A percentile compares a stretch with the other conserved stretches of the same genome.
Evolutionary conservation across 2,329 filamentous ascomycete species (phyloP).

Genomic region (Pseudocercospora cruenta): DNA sequence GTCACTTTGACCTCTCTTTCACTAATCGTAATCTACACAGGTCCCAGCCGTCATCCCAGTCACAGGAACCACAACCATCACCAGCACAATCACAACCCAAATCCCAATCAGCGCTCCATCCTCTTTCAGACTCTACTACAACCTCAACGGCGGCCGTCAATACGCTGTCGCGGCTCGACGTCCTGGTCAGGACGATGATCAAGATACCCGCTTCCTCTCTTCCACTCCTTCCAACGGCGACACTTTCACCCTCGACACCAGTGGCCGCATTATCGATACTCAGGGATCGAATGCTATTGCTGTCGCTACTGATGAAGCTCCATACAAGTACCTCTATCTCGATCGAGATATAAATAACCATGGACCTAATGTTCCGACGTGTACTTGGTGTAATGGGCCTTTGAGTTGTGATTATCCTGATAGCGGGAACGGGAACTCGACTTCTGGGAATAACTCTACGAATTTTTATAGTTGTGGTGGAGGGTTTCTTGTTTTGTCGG

Average conservation of each 20-base stretch:
- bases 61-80: slow-evolving; percentile 4
- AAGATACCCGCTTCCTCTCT: not conserved
- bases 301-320: not conserved
- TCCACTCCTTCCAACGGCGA: not conserved
- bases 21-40: not conserved
- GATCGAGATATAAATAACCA: not conserved
- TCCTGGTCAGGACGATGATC: not conserved
- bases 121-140: slow-evolving; percentile 1
- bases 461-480: not conserved
- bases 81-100: not conserved
- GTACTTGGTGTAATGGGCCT: slow-evolving; percentile 8
- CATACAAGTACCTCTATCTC: not conserved
- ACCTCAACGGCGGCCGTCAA: slow-evolving; percentile 4
- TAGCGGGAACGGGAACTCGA: not conserved
- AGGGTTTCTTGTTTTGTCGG: not conserved
- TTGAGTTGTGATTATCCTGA: not conserved
- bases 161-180: not conserved
- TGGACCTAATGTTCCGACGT: not conserved
- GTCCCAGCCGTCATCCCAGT: not conserved
- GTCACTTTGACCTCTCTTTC: too few relatives aligned
- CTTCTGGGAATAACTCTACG: not conserved
- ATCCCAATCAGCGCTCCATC: not conserved
- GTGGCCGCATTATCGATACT: not conserved
- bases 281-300: not conserved
- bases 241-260: not conserved